Percentiles rank a stretch among this genome's conserved stretches.
Evolutionary conservation across 75 land plant species (phyloP).

Genomic region (Cupressus sempervirens): DNA sequence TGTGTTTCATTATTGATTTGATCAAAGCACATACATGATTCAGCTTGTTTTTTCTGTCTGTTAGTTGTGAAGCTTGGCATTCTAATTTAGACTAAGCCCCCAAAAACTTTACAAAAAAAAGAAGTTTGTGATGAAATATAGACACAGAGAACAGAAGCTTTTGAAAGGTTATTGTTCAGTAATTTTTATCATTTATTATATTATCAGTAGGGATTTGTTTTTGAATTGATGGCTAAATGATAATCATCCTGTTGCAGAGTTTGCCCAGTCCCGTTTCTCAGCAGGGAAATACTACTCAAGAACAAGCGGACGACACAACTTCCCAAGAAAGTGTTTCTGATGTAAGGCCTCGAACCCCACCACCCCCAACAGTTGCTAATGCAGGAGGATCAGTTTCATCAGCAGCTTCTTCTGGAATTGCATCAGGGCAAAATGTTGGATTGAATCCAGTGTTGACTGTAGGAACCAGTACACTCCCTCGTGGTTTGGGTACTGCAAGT

Average conservation of each 20-base stretch:
- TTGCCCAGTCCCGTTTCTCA: background rate
- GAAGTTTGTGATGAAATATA: no score
- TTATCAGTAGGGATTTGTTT: background rate
- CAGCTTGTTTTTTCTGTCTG: background rate
- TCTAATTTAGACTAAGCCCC: background rate
- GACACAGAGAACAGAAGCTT: background rate
- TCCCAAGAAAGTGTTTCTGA: slow-evolving; percentile 48
- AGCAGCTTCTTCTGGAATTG: slow-evolving; percentile 30
- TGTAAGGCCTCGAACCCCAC: slow-evolving; percentile 35
- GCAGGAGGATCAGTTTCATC: slow-evolving; percentile 34
- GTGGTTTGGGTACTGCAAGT: slow-evolving; percentile 20
- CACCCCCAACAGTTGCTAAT: slow-evolving; percentile 31
- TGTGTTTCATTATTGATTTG: background rate
- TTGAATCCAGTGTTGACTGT: slow-evolving; percentile 9
- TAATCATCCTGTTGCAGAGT: slow-evolving; percentile 9
- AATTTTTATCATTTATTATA: background rate
- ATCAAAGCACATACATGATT: background rate
- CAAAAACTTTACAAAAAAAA: background rate
- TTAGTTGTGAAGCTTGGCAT: background rate
- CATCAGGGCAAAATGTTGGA: slow-evolving; percentile 9
- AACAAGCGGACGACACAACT: slow-evolving; percentile 45
- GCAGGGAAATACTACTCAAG: slow-evolving; percentile 28
- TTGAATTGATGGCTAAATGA: background rate
- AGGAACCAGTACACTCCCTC: slow-evolving; percentile 11
- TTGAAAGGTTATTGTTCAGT: background rate